Evolutionary conservation across 257 asterid species (phyloP), one percentile per base, ranked within the genome.

Genomic region (Nicotiana benthamiana): DNA sequence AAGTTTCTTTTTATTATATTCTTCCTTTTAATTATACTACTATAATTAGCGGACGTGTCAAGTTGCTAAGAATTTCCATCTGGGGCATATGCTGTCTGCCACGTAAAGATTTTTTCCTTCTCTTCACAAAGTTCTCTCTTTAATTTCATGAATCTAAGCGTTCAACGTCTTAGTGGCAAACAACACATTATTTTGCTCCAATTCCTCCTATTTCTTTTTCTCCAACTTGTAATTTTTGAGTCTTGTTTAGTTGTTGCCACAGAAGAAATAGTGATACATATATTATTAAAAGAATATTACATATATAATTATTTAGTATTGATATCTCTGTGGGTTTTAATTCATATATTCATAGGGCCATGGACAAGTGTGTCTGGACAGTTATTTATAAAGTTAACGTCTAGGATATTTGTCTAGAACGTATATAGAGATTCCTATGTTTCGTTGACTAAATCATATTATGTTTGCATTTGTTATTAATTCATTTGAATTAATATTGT

Each of bases 21-120:
- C 12, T 24, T 79, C 40, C 64, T 56, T 18, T 74, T 78, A 13
- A 67, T 84, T 51, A 18, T 80, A 80, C 77, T 79, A 48, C 84
- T 62, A 79, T 76, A 75, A 76, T 86, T 75, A 82, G 80, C 30
- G 78, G 75, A 60, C 48, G 28, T 32, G 57, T 46, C 53, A 46
- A 70, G 43, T 70, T 43, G 51, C 24, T 20, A 74, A 54, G 32
- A 70, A 66, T 36, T 52, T 18, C 26, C 24, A 22, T 22, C 16
- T 20, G 80, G 78, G 81, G 51, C 85, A 82, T 65, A 75, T 1
- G 22, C 22, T 88, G 92, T 84, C 86, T 80, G 87, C 88, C 93
- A 87, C 87, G 61, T 62, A 26, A 13, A 22, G 32, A 30, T 15
- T 12, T 11, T 60, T 76, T 75, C 64, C 26, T 80, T 70, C 28